Evolutionary conservation across 495 filamentous ascomycete genomes (phyloP), one percentile per base, ranked within the genome.

Genomic region (Daldinia bambusicola): DNA sequence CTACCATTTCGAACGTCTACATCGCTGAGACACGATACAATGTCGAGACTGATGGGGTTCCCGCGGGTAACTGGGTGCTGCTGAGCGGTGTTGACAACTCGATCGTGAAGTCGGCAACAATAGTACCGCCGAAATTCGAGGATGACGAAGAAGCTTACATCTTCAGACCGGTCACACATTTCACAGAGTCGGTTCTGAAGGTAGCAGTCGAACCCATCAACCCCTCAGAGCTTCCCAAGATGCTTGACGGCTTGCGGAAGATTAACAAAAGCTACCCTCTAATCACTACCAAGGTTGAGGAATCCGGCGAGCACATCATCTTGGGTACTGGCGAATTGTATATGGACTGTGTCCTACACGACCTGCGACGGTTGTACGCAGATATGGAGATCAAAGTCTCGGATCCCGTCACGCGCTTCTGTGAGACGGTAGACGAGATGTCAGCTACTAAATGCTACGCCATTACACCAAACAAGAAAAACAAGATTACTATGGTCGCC

Each of bases 361-460:
- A 99, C 77, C 86, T 99, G 13, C 93, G 95, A 55, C 87, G 89
- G 30, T 83, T 98, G 20, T 99, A 97, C 78, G 93, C 95, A n/a
- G 94, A 98, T 76, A 99, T 99, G 95, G 96, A 99, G 75, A 88
- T 98, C 80, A 97, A 97, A 81, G 93, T 99, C 52, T 99, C 95
- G 9, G 95, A 99, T 75, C 95, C 95, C 5, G 96, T 98, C 18
- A 98, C 96, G 26, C 88, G 95, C 32, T 99, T 99, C 84, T 96
- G 93, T 80, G 95, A 99, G 82, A 99, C 95, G 2, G 93, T 97
- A n/a, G 93, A 96, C 55, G 96, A 98, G 77, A 96, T 93, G 56
- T 97, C 93, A 18, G 94, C 95, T 31, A 97, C 97, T 64, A 98
- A 98, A 84, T 98, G 95, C 78, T 98, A 97, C 79, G 94, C 95